A percentile compares a stretch with the other conserved stretches of the same genome.
Conservation (phyloP, 2,329 filamentous ascomycete genomes). For the Cordyceps javanica region DNA sequence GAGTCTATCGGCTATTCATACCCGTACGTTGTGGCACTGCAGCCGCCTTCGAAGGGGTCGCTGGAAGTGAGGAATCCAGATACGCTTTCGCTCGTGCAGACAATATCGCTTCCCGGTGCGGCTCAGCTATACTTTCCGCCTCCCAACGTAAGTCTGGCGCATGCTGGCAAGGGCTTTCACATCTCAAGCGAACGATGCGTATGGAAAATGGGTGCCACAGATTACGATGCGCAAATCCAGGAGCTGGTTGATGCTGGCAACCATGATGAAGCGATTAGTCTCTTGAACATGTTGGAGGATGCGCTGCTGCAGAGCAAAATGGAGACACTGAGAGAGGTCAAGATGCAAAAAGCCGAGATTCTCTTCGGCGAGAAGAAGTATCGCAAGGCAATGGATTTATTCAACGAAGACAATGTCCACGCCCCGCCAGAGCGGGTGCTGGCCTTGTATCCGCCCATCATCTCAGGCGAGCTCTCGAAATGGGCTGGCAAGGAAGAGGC, state of each 20-base stretch:
- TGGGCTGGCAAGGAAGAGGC: conserved; percentile 41
- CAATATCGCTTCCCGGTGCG: conserved; percentile 73
- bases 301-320: conserved; percentile 79
- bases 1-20: conserved; percentile 95
- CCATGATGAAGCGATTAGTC: conserved; percentile 87
- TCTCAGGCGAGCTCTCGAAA: conserved; percentile 73
- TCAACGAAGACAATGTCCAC: conserved; percentile 74
- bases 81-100: conserved; percentile 84
- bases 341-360: conserved; percentile 82
- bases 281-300: conserved; percentile 86
- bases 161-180: conserved; percentile 92
- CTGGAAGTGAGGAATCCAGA: conserved; percentile 91
- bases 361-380: conserved; percentile 82
- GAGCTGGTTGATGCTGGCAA: conserved; percentile 67
- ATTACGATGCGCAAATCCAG: conserved; percentile 85
- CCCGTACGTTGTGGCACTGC: conserved; percentile 84
- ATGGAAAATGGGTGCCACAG: conserved; percentile 92
- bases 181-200: conserved; percentile 86
- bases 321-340: conserved; percentile 74
- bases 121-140: conserved; percentile 85
- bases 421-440: conserved; percentile 87
- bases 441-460: conserved; percentile 71
- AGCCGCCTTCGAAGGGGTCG: conserved; percentile 73
- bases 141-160: conserved; percentile 86
- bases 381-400: conserved; percentile 79